A percentile compares a stretch with the other conserved stretches of the same genome.
Evolutionary conservation across 2,329 filamentous ascomycete genomes (phyloP).

Genomic region (Penicillium sp.): DNA sequence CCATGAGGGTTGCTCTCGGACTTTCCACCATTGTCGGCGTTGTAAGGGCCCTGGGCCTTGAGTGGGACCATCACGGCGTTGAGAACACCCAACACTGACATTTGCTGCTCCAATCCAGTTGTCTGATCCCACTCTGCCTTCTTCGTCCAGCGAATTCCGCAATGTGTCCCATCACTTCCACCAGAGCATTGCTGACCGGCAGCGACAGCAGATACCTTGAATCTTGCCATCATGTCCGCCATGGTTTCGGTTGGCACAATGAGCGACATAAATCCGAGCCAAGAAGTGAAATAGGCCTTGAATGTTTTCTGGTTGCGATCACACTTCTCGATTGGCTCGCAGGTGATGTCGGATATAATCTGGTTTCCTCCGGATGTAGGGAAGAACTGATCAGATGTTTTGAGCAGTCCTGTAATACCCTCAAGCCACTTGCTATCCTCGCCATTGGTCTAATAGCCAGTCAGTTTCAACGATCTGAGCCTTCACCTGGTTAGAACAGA

Average conservation of each 20-base stretch:
- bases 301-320: slow-evolving; percentile 69
- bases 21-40: slow-evolving; percentile 55
- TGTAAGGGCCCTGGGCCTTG: slow-evolving; percentile 46
- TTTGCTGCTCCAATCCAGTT: slow-evolving; percentile 65
- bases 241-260: slow-evolving; percentile 57
- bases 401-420: slow-evolving; percentile 56
- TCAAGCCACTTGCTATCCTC: slow-evolving; percentile 52
- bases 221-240: slow-evolving; percentile 55
- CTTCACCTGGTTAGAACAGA: not conserved
- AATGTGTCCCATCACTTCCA: slow-evolving; percentile 51
- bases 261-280: slow-evolving; percentile 60
- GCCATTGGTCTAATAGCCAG: slow-evolving; percentile 47
- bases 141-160: slow-evolving; percentile 61
- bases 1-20: slow-evolving; percentile 32
- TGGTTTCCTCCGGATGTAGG: slow-evolving; percentile 43
- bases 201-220: slow-evolving; percentile 58
- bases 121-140: slow-evolving; percentile 53
- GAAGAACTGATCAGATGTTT: slow-evolving; percentile 51
- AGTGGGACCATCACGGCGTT: slow-evolving; percentile 58
- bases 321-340: slow-evolving; percentile 61
- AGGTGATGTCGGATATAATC: slow-evolving; percentile 65
- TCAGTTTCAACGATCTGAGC: slow-evolving; percentile 28
- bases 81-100: slow-evolving; percentile 64
- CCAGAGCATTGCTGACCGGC: slow-evolving; percentile 64
- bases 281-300: slow-evolving; percentile 68